Conservation (phyloP, 371 early-diverging fungal genomes). For the Mortierella sp. region DNA sequence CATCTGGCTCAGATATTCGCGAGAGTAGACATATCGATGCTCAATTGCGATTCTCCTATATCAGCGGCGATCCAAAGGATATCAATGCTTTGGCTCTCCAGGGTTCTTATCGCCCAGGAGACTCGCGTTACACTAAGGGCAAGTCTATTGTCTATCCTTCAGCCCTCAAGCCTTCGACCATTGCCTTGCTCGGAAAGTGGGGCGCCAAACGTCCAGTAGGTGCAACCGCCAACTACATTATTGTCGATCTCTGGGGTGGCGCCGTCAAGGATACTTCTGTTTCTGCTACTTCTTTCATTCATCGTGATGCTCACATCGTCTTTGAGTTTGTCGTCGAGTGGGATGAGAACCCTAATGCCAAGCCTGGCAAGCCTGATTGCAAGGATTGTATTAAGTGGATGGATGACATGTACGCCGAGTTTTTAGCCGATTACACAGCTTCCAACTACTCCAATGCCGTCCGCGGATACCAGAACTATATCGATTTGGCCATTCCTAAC, state of each 20-base stretch:
- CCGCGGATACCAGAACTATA: constrained; percentile 57
- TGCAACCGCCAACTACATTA: constrained; percentile 36
- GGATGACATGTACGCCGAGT: constrained; percentile 44
- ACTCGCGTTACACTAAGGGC: constrained; percentile 41
- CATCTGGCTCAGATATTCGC: constrained; percentile 24
- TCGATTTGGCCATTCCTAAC: constrained; percentile 50
- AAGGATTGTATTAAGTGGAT: constrained; percentile 50
- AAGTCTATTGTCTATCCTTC: constrained; percentile 47
- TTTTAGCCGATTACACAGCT: constrained; percentile 36
- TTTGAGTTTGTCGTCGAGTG: constrained; percentile 56
- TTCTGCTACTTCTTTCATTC: constrained; percentile 34
- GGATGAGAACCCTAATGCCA: constrained; percentile 31
- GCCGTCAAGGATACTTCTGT: constrained; percentile 28
- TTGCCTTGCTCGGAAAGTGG: constrained; percentile 42
- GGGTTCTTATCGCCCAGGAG: constrained; percentile 21
- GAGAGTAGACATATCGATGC: constrained; percentile 36
- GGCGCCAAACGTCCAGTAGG: constrained; percentile 34
- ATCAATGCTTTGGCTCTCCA: constrained; percentile 40
- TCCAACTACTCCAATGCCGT: constrained; percentile 22
- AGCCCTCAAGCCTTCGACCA: constrained; percentile 29
- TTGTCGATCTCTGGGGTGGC: constrained; percentile 57
- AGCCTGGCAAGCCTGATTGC: constrained; percentile 43
- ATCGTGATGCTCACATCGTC: constrained; percentile 48
- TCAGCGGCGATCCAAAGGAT: constrained; percentile 22
- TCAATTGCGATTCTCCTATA: constrained; percentile 35